phyloP scores from a whole-genome alignment of 805 yeast species.

The Yarrowia sp. region DNA sequence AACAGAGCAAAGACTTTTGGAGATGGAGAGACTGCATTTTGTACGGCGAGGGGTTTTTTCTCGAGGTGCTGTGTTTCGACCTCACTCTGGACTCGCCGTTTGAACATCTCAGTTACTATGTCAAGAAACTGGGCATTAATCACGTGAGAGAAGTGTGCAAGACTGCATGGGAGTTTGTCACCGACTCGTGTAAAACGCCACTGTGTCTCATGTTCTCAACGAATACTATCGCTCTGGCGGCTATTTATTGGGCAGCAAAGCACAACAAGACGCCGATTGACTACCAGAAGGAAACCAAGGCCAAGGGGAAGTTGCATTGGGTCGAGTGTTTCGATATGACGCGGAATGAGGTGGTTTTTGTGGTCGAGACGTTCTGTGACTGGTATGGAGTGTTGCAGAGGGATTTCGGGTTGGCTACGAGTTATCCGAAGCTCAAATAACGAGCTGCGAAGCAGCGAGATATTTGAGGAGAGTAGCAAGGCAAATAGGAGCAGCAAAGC shows the following conservation, averaged over 20 bases:
- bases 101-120: conserved; percentile 30
- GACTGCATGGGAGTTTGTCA: conserved; percentile 41
- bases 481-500: too few relatives aligned
- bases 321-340: conserved; percentile 25
- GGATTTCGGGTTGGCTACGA: background rate
- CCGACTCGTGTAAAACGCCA: conserved; percentile 43
- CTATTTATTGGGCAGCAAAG: conserved; percentile 41
- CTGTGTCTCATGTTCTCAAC: conserved; percentile 39
- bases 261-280: conserved; percentile 16
- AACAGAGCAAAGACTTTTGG: conserved; percentile 50
- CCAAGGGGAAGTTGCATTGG: conserved; percentile 20
- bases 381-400: conserved; percentile 15
- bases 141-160: conserved; percentile 33
- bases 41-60: conserved; percentile 47
- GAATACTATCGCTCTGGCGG: conserved; percentile 41
- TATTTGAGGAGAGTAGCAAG: too few relatives aligned
- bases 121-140: conserved; percentile 32
- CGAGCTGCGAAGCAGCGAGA: background rate
- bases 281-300: conserved; percentile 18
- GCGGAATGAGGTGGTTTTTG: conserved; percentile 17
- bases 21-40: conserved; percentile 51
- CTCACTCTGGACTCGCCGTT: conserved; percentile 46
- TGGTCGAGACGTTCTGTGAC: conserved; percentile 17
- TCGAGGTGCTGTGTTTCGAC: conserved; percentile 51
- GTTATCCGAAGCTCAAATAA: conserved; percentile 15